These are phyloP conservation scores for Glonium stellatum DNA, from an alignment of 495 filamentous ascomycete genomes.

Conservation along the genomic window DNA sequence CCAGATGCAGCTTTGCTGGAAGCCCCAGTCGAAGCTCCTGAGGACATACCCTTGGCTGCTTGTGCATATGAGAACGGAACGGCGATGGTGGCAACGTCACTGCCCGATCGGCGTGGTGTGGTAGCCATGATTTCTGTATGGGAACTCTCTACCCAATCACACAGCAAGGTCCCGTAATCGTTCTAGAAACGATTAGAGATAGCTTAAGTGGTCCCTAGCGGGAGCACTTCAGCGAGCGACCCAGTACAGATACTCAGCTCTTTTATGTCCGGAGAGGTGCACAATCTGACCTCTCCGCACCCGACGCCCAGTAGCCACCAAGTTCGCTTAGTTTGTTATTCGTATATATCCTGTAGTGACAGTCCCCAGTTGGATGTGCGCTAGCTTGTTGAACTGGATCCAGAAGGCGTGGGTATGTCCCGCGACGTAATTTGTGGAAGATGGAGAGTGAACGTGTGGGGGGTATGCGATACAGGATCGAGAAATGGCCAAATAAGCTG, in stretches of 20 bases:
- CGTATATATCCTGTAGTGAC: neutral
- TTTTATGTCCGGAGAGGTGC: slow-evolving; percentile 29
- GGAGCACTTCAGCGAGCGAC: slow-evolving; percentile 19
- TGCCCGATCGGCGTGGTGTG: slow-evolving; percentile 13
- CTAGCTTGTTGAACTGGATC: neutral
- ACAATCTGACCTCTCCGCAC: slow-evolving; percentile 29
- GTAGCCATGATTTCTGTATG: slow-evolving; percentile 21
- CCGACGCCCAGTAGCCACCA: slow-evolving; percentile 1
- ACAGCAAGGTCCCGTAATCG: neutral
- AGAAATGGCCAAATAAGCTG: no score
- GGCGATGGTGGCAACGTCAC: slow-evolving; percentile 33
- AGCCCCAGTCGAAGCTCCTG: slow-evolving; percentile 22
- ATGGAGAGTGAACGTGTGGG: neutral
- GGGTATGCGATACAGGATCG: neutral
- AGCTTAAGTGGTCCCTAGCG: slow-evolving; percentile 16
- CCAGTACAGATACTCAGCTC: slow-evolving; percentile 16
- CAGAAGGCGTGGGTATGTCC: neutral
- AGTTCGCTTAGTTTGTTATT: neutral
- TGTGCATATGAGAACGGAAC: slow-evolving; percentile 87
- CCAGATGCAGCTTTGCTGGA: slow-evolving; percentile 37
- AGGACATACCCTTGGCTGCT: slow-evolving; percentile 71
- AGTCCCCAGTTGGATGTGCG: neutral
- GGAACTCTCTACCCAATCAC: neutral
- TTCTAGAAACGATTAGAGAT: neutral
- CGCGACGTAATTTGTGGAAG: neutral